Conservation (phyloP, 305 asterid genomes). For the Fraxinus platypoda region DNA sequence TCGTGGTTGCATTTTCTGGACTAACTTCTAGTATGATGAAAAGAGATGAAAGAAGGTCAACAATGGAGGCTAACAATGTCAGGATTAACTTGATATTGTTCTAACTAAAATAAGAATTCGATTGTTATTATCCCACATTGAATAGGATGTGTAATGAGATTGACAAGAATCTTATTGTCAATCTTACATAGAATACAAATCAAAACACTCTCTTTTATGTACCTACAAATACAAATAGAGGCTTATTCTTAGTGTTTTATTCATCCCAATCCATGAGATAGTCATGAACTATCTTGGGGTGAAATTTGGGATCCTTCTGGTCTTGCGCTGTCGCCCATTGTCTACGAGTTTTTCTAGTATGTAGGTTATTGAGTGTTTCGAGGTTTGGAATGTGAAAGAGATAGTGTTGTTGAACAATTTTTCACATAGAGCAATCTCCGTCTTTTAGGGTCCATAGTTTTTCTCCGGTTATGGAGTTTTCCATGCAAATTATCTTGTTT, state of each 20-base stretch:
- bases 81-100: not conserved
- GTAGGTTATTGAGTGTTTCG: not conserved
- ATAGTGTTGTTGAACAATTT: not conserved
- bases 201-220: not conserved
- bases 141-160: not conserved
- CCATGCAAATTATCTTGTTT: not conserved
- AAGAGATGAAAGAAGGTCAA: not conserved
- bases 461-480: not conserved
- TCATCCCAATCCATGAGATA: not conserved
- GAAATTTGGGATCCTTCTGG: not conserved
- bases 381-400: not conserved
- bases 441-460: not conserved
- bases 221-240: not conserved
- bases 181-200: not conserved
- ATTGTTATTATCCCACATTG: not conserved
- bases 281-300: not conserved
- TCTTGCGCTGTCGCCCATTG: not conserved
- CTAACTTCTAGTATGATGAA: not conserved
- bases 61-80: not conserved
- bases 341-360: not conserved
- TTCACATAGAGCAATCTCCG: not conserved
- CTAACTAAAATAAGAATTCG: not conserved
- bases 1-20: not conserved
- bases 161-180: not conserved
- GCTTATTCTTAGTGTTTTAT: not conserved